A percentile compares a stretch with the other conserved stretches of the same genome.
Conservation (phyloP, 352 stramenopile species). For the Halophytophthora polymorphica region DNA sequence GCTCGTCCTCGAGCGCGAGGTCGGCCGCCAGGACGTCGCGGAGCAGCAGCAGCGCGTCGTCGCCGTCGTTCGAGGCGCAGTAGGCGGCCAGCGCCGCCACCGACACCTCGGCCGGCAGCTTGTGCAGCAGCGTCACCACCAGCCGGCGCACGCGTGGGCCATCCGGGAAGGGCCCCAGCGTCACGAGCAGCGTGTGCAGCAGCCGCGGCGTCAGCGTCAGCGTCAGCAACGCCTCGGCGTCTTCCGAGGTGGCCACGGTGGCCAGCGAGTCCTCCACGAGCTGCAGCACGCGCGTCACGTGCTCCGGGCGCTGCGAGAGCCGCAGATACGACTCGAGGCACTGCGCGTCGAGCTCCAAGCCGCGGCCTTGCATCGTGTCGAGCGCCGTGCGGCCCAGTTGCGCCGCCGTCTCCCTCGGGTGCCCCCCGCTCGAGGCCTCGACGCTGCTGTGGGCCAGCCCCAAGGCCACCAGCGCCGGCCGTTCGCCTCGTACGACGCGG, state of each 20-base stretch:
- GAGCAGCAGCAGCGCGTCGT: slow-evolving; percentile 38
- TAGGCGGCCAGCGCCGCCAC: slow-evolving; percentile 54
- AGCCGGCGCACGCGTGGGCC: slow-evolving; percentile 38
- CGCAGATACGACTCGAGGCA: slow-evolving; percentile 45
- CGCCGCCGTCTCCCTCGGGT: slow-evolving; percentile 13
- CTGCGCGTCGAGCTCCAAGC: slow-evolving; percentile 34
- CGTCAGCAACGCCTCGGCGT: slow-evolving; percentile 1
- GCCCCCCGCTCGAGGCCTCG: neutral
- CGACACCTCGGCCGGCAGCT: slow-evolving; percentile 33
- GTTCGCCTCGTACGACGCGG: slow-evolving; percentile 23
- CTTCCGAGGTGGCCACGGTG: slow-evolving; percentile 3
- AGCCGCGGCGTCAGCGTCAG: slow-evolving; percentile 42
- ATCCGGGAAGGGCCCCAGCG: slow-evolving; percentile 30
- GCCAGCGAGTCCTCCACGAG: slow-evolving; percentile 33
- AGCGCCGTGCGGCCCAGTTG: slow-evolving; percentile 26
- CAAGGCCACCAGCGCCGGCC: too few species aligned
- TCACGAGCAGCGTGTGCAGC: slow-evolving; percentile 50
- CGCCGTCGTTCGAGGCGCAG: slow-evolving; percentile 37
- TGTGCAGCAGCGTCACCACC: slow-evolving; percentile 37
- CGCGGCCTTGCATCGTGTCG: slow-evolving; percentile 30
- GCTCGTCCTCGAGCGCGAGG: slow-evolving; percentile 43
- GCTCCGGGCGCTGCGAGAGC: slow-evolving; percentile 29
- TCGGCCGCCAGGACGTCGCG: slow-evolving; percentile 26
- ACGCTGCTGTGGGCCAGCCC: too few species aligned
- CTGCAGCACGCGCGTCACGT: slow-evolving; percentile 33